Base-by-base conservation (phyloP, 2,329 filamentous ascomycete genomes). In the Aspergillus bombycis region DNA sequence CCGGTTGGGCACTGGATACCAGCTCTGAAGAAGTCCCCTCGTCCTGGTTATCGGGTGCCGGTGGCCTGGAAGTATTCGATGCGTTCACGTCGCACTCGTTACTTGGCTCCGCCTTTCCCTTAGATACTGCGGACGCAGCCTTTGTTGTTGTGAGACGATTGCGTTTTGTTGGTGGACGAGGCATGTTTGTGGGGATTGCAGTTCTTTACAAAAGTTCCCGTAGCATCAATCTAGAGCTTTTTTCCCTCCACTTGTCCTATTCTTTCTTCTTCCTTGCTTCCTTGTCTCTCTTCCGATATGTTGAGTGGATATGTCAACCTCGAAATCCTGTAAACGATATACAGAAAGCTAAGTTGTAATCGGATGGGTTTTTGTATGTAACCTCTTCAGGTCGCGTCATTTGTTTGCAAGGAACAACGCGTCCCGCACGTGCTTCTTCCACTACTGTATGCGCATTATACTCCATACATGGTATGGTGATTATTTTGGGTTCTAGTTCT, bases 161-260 rank as follows among this genome's bases (percentile, higher is more conserved):
- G 28, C 72, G 69, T 59, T 70, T 73, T 57, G 67, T 68, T 56
- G 72, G 67, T 34, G 73, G 73, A 38, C 73, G 72, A 46, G 73
- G 73, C 73, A 75, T 75, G 36, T 36, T 64, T 32, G 38, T 62
- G 23, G 36, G 52, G 26, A 21, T 8, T 52, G 6, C 19, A 32
- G n/a, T 21, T 50, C 46, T 30, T 19, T 19, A 16, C 28, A 52
- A 11, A 6, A 3, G 28, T 21, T 23, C 30, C 28, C n/a, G 48
- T 32, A 21, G 10, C 28, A 34, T 52, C 28, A 21, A 32, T 52
- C 19, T 52, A 32, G 11, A 2, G n/a, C 48, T 28, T 54, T 16
- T 50, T 50, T 50, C 30, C n/a, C n/a, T 23, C 5, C 12, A 34
- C 10, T 26, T 23, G 3, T 8, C n/a, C 23, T 41, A 1, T 23